Evolutionary conservation across 2,329 filamentous ascomycete genomes (phyloP).

Genomic region (Colletotrichum gigasporum): DNA sequence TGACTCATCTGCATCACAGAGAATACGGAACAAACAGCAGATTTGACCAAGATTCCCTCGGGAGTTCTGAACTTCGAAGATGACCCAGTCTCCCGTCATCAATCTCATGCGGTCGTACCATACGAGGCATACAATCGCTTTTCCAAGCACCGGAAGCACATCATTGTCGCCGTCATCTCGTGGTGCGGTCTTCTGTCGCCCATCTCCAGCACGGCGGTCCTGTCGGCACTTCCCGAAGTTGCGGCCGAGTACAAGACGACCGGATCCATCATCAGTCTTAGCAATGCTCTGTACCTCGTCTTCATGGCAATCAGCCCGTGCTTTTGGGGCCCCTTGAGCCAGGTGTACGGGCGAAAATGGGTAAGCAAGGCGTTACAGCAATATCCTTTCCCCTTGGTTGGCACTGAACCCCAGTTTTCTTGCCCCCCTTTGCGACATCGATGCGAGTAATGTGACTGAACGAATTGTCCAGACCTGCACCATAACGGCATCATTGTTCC

Average conservation of each 20-base stretch:
- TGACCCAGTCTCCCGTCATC: constrained; percentile 6
- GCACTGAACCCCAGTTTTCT: not conserved
- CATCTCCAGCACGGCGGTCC: constrained; percentile 76
- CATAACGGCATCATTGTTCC: constrained; percentile 56
- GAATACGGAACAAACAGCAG: not conserved
- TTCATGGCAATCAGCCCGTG: constrained; percentile 75
- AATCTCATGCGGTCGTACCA: constrained; percentile 44
- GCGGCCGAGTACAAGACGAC: constrained; percentile 71
- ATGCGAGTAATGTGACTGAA: not conserved
- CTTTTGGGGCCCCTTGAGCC: constrained; percentile 73
- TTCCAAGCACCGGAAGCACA: constrained; percentile 66
- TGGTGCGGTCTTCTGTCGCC: constrained; percentile 82
- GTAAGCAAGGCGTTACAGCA: constrained; percentile 38
- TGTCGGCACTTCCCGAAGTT: constrained; percentile 80
- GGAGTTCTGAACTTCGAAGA: constrained; percentile 20
- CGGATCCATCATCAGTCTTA: constrained; percentile 70
- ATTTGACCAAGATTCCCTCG: constrained; percentile 11
- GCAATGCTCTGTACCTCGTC: constrained; percentile 76
- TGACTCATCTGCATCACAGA: constrained; percentile 10
- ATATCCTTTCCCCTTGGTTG: not conserved
- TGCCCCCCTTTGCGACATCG: not conserved
- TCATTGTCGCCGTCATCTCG: constrained; percentile 75
- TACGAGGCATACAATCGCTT: constrained; percentile 74
- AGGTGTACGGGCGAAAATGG: constrained; percentile 63
- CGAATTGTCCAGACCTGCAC: constrained; percentile 28